Conservation (phyloP, 148 eudicot genomes). For the Rhododendron ovatum region DNA sequence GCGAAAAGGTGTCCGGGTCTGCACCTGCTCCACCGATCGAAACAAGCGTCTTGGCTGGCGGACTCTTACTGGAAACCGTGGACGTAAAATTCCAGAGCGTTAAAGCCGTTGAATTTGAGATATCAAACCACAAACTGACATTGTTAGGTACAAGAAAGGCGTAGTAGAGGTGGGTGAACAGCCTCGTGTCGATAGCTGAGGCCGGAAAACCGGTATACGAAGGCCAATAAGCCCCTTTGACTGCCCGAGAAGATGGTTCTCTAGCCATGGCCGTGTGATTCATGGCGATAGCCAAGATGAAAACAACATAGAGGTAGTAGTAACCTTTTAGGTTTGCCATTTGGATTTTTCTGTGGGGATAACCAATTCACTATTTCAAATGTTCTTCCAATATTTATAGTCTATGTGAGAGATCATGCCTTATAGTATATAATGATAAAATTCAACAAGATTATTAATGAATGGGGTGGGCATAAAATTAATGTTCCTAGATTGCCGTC, state of each 20-base stretch:
- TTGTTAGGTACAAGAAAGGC: constrained; percentile 40
- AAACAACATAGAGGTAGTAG: neutral
- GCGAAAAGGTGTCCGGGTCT: constrained; percentile 13
- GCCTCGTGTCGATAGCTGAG: constrained; percentile 27
- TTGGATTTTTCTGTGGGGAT: neutral
- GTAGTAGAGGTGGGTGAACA: constrained; percentile 47
- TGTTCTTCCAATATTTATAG: neutral
- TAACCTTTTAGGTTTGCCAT: neutral
- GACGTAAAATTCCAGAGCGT: constrained; percentile 36
- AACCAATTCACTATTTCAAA: neutral
- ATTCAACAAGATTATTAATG: neutral
- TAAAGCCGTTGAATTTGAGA: constrained; percentile 21
- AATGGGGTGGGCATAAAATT: neutral
- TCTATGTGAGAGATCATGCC: neutral
- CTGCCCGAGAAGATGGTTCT: neutral
- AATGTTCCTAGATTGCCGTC: neutral
- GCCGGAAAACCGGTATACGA: constrained; percentile 26
- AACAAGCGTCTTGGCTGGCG: constrained; percentile 29
- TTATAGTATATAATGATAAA: neutral
- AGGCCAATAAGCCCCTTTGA: constrained; percentile 47
- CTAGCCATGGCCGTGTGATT: neutral
- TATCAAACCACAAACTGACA: constrained; percentile 33
- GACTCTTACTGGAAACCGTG: constrained; percentile 25
- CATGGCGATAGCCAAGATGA: neutral
- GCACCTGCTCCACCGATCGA: constrained; percentile 38